A percentile compares a stretch with the other conserved stretches of the same genome.
phyloP scores from a whole-genome alignment of 495 filamentous ascomycete species.

The Daldinia bambusicola region DNA sequence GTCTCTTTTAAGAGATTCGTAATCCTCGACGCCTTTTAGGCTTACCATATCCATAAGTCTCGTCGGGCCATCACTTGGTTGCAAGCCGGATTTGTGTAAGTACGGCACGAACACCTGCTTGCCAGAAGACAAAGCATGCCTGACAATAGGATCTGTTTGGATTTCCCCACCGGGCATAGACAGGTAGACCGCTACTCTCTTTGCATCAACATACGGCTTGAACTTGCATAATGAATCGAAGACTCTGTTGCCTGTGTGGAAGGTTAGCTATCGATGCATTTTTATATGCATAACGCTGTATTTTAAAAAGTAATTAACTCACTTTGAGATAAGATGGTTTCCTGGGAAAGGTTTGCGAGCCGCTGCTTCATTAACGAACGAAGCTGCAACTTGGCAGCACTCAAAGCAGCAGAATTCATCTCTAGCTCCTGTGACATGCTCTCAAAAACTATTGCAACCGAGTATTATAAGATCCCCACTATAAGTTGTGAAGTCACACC shows the following conservation, averaged over 20 bases:
- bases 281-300: conserved; percentile 14
- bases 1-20: conserved; percentile 76
- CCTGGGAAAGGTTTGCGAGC: conserved; percentile 65
- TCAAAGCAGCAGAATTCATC: conserved; percentile 59
- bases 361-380: conserved; percentile 73
- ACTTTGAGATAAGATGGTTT: conserved; percentile 76
- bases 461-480: conserved; percentile 16
- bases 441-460: conserved; percentile 1
- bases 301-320: conserved; percentile 38
- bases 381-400: conserved; percentile 77
- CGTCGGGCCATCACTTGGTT: conserved; percentile 57
- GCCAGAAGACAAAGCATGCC: conserved; percentile 76
- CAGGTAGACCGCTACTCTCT: conserved; percentile 83
- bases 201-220: conserved; percentile 71
- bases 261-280: conserved; percentile 14
- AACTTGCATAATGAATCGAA: conserved; percentile 65
- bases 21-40: conserved; percentile 76
- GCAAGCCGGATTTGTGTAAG: conserved; percentile 69
- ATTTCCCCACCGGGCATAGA: conserved; percentile 91
- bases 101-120: conserved; percentile 94
- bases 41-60: conserved; percentile 94
- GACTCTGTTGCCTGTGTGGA: conserved; percentile 64
- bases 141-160: conserved; percentile 80
- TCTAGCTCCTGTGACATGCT: conserved; percentile 39
- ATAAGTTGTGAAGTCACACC: conserved; percentile 30